These are phyloP conservation scores for Thelonectria rubi DNA, from an alignment of 2,329 filamentous ascomycete species.

Conservation along the genomic window DNA sequence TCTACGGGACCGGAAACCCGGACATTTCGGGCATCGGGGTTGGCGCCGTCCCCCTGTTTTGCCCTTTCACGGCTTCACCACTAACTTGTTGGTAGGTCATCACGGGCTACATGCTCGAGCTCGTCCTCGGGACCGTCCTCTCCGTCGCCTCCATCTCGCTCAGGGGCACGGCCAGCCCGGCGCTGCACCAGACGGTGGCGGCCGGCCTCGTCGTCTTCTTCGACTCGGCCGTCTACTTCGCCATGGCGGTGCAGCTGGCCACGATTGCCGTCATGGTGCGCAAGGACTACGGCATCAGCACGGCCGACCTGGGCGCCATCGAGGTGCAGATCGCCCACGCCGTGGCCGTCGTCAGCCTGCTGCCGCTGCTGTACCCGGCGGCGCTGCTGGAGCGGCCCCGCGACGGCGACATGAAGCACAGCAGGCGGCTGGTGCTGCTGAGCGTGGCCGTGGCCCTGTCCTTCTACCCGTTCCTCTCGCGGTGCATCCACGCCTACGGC, in stretches of 20 bases:
- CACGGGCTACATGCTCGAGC: slow-evolving; percentile 26
- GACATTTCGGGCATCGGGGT: slow-evolving; percentile 40
- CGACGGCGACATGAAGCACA: slow-evolving; percentile 16
- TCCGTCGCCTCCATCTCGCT: neutral
- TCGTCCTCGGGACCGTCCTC: slow-evolving; percentile 12
- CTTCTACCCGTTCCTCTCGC: slow-evolving; percentile 40
- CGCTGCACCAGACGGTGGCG: slow-evolving; percentile 4
- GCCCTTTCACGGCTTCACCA: neutral
- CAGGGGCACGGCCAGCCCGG: neutral
- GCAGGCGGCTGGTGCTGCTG: slow-evolving; percentile 23
- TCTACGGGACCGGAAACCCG: slow-evolving; percentile 35
- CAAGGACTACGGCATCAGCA: slow-evolving; percentile 39
- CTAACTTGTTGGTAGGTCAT: slow-evolving; percentile 24
- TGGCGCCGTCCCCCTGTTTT: neutral
- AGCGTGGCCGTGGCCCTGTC: slow-evolving; percentile 26
- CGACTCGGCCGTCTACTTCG: slow-evolving; percentile 36
- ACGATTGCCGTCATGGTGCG: slow-evolving; percentile 32
- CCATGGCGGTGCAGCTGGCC: slow-evolving; percentile 35
- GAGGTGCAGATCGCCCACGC: slow-evolving; percentile 36
- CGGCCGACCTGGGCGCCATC: slow-evolving; percentile 33
- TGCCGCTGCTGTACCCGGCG: slow-evolving; percentile 36
- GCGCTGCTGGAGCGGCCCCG: slow-evolving; percentile 22
- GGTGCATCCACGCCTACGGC: slow-evolving; percentile 36
- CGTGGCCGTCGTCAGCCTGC: slow-evolving; percentile 34
- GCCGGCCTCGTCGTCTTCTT: slow-evolving; percentile 28